Evolutionary conservation across 2,329 filamentous ascomycete genomes (phyloP), one percentile per base, ranked within the genome.

Genomic region (Phaeosphaeriaceae sp.): DNA sequence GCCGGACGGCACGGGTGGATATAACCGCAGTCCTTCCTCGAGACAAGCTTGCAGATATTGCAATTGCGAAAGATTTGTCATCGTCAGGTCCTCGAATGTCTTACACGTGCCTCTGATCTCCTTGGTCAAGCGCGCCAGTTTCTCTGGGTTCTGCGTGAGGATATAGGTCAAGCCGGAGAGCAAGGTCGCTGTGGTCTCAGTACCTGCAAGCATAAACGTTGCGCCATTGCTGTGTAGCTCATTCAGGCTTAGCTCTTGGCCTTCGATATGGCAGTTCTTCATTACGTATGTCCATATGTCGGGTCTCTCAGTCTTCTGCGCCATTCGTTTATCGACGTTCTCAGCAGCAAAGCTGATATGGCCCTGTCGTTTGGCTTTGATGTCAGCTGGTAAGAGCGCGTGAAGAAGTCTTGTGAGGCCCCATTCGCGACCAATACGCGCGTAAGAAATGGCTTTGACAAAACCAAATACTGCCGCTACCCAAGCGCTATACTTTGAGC

Each of bases 21-120:
- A 80, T 7, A 80, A 69, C 2, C 82, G 67, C 3, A 83, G 63
- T 0, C 71, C 76, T 68, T 84, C 82, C 45, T 80, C 74, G 5
- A 82, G 63, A 41, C 79, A 79, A 1, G 80, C 81, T 44, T 75
- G 65, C 9, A 83, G 61, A 58, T 81, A 83, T 2, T 61, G 54
- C 17, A 79, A 42, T 15, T 63, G 51, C 0, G 54, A 42, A 2
- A 70, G 54, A 13, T 53, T 57, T 10, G 44, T 47, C 55, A 71
- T 67, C 1, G 63, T 62, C 22, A 76, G 61, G 22, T 69, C 62
- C 0, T 65, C 61, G 2, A 65, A 42, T 0, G 55, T 62, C 0
- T 31, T 2, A 42, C 69, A 68, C 1, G 62, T 50, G n/a, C 20
- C 40, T 3, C 71, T 60, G 10, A 73, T 41, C 47, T 75, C 72